phyloP scores from a whole-genome alignment of 2,329 filamentous ascomycete genomes.

The Fusarium solani-melongenae region DNA sequence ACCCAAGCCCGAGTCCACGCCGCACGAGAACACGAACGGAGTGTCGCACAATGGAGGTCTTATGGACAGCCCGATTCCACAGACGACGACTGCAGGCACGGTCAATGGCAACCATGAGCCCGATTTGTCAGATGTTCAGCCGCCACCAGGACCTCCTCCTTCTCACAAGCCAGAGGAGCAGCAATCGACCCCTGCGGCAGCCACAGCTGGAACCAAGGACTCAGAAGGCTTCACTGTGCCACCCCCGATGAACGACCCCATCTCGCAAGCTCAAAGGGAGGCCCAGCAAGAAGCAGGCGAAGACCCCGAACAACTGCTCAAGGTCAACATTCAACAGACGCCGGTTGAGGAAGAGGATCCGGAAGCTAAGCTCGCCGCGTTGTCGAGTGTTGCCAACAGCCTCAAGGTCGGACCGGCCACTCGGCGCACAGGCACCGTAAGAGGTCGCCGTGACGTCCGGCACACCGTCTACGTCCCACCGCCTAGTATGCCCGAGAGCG shows the following conservation, averaged over 20 bases:
- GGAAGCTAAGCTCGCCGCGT: slow-evolving; percentile 76
- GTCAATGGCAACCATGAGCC: slow-evolving; percentile 60
- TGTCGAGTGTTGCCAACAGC: slow-evolving; percentile 80
- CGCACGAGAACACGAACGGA: slow-evolving; percentile 60
- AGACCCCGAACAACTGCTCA: slow-evolving; percentile 76
- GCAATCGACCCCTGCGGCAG: slow-evolving; percentile 44
- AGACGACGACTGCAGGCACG: slow-evolving; percentile 47
- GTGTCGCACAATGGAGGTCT: slow-evolving; percentile 47
- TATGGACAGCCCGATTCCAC: slow-evolving; percentile 44
- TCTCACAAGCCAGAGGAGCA: slow-evolving; percentile 52
- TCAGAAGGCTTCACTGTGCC: slow-evolving; percentile 83
- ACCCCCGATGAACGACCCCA: slow-evolving; percentile 69
- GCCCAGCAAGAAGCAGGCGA: slow-evolving; percentile 58
- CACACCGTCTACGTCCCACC: slow-evolving; percentile 87
- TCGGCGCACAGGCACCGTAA: slow-evolving; percentile 78
- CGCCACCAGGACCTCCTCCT: slow-evolving; percentile 63
- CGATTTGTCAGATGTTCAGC: slow-evolving; percentile 63
- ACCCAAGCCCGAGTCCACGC: slow-evolving; percentile 35
- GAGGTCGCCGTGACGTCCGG: slow-evolving; percentile 89
- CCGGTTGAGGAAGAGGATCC: slow-evolving; percentile 83
- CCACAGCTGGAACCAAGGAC: slow-evolving; percentile 64
- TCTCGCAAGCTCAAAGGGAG: slow-evolving; percentile 80
- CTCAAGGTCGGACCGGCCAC: slow-evolving; percentile 74
- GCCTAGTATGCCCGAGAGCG: slow-evolving; percentile 49
- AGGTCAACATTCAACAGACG: slow-evolving; percentile 81